Conservation (phyloP, 116 monocot species). For the Iris pallida region DNA sequence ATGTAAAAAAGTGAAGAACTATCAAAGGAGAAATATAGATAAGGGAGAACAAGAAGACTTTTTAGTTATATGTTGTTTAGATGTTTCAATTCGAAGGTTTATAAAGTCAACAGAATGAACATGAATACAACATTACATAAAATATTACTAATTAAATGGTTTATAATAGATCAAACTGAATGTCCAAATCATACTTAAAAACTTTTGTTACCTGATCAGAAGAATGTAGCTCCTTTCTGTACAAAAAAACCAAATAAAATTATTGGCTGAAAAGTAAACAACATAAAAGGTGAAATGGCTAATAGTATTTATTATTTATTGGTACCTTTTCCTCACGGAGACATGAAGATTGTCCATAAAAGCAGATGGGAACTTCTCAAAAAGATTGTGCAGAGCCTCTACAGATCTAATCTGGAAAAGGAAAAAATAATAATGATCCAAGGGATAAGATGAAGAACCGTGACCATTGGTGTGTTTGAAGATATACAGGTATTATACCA, state of each 20-base stretch:
- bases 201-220: conserved; percentile 49
- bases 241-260: conserved; percentile 17
- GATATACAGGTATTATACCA: too few relatives aligned
- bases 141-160: too few relatives aligned
- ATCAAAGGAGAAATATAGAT: too few relatives aligned
- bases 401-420: conserved; percentile 77
- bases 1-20: too few relatives aligned
- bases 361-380: conserved; percentile 88
- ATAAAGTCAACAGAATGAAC: too few relatives aligned
- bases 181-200: not conserved
- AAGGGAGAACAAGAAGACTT: too few relatives aligned
- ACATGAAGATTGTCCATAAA: conserved; percentile 74
- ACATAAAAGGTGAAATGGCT: not conserved
- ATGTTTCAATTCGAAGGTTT: too few relatives aligned
- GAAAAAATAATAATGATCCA: not conserved
- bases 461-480: too few relatives aligned
- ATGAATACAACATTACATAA: too few relatives aligned
- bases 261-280: not conserved
- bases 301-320: not conserved
- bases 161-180: too few relatives aligned
- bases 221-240: conserved; percentile 46
- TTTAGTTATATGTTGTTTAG: too few relatives aligned
- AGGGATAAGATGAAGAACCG: too few relatives aligned
- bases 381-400: conserved; percentile 71
- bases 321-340: conserved; percentile 56